These are phyloP conservation scores for Fraxinus albicans DNA, from an alignment of 305 asterid species.

Conservation along the genomic window DNA sequence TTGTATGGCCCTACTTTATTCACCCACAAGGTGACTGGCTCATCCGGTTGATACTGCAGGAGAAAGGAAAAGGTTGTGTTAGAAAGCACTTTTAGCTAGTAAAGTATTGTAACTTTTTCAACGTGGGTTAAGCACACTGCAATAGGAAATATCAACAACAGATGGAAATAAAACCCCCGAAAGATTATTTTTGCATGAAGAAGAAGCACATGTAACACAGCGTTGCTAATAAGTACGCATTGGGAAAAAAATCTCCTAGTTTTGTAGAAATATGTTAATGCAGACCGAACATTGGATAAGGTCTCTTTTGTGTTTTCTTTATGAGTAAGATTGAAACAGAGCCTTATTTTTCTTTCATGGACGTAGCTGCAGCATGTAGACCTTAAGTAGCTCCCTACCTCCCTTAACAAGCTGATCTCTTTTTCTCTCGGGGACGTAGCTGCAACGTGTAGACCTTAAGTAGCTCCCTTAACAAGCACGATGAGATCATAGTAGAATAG, in stretches of 20 bases:
- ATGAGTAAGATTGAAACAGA: not conserved
- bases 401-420: too few species aligned
- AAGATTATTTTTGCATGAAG: not conserved
- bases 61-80: constrained; percentile 25
- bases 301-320: not conserved
- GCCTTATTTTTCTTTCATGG: not conserved
- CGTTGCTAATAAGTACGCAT: not conserved
- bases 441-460: not conserved
- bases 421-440: not conserved
- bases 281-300: not conserved
- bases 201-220: not conserved
- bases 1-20: constrained; percentile 69
- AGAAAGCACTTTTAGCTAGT: not conserved
- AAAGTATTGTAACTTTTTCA: not conserved
- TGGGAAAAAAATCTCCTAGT: not conserved
- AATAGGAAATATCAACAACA: not conserved
- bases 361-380: not conserved
- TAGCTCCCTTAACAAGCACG: not conserved
- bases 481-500: not conserved
- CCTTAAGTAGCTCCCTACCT: too few species aligned
- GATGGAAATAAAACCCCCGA: not conserved
- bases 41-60: constrained; percentile 54
- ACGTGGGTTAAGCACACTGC: constrained; percentile 3
- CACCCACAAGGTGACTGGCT: constrained; percentile 60
- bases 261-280: not conserved